A percentile compares a stretch with the other conserved stretches of the same genome.
Evolutionary conservation across 164 flowering plant species (phyloP).

Genomic region (Amborella trichopoda): DNA sequence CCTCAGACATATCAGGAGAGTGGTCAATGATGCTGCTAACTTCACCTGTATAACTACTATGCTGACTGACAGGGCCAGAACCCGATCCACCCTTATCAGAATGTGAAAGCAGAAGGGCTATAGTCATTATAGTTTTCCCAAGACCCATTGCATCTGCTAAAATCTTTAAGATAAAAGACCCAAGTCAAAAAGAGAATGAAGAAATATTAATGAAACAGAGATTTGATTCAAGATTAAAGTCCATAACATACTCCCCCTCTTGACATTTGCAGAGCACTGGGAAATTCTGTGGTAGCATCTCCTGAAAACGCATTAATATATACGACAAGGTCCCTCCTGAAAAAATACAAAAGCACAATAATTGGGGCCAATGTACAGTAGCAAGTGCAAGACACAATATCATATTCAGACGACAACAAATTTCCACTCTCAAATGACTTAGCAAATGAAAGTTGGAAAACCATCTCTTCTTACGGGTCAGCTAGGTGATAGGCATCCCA

Average conservation of each 20-base stretch:
- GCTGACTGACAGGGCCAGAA: conserved; percentile 18
- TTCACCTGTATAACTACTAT: conserved; percentile 25
- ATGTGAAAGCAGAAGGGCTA: conserved; percentile 67
- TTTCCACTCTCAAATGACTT: too few relatives aligned
- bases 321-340: conserved; percentile 65
- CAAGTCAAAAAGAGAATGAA: too few relatives aligned
- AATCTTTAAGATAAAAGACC: conserved; percentile 43
- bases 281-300: conserved; percentile 85
- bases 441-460: too few relatives aligned
- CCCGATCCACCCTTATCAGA: conserved; percentile 39
- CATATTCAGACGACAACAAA: not conserved
- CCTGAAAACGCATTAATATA: conserved; percentile 92
- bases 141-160: conserved; percentile 99
- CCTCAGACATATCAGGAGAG: conserved; percentile 26
- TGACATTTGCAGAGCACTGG: conserved; percentile 92
- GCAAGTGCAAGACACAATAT: not conserved
- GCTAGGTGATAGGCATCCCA: conserved; percentile 87
- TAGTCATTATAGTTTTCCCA: conserved; percentile 96
- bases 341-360: conserved; percentile 9
- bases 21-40: conserved; percentile 15
- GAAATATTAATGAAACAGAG: not conserved
- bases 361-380: conserved; percentile 1
- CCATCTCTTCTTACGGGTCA: too few relatives aligned
- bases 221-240: not conserved
- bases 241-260: conserved; percentile 88